Percentiles rank a stretch among this genome's conserved stretches.
phyloP scores from a whole-genome alignment of 139 green algal species.

The Astrephomene gubernaculifera region DNA sequence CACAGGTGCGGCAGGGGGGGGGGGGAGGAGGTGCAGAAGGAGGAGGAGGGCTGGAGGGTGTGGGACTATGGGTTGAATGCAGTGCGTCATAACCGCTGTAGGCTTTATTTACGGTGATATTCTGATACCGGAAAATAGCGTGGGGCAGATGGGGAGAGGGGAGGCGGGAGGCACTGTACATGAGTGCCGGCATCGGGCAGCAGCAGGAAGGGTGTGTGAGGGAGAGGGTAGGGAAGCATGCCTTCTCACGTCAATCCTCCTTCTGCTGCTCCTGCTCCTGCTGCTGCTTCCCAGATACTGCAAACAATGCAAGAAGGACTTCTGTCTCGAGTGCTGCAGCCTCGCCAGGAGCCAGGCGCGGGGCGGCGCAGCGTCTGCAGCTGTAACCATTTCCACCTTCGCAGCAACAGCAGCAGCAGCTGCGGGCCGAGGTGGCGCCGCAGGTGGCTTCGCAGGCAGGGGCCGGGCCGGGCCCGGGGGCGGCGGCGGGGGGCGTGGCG shows the following conservation, averaged over 20 bases:
- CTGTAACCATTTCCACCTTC: no score
- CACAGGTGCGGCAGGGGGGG: neutral
- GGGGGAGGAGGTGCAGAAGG: neutral
- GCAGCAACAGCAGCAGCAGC: neutral
- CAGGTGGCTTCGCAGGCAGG: neutral
- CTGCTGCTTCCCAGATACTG: neutral
- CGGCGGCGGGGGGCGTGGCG: no score
- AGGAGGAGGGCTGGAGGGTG: neutral
- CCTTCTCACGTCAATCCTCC: neutral
- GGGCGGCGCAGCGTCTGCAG: no score
- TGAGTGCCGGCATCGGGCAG: no score
- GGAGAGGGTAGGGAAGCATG: no score
- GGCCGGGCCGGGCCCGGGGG: no score
- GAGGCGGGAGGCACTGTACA: no score
- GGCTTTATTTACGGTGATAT: neutral
- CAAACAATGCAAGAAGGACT: neutral
- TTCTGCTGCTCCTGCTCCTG: no score
- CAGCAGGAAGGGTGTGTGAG: no score
- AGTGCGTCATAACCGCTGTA: no score
- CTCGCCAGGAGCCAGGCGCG: neutral
- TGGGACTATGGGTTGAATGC: neutral
- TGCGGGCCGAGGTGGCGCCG: no score
- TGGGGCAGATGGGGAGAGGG: neutral
- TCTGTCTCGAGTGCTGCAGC: constrained; percentile 7
- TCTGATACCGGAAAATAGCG: neutral